Conservation (phyloP, 78 protist species). For the Goniomonas avonlea region DNA sequence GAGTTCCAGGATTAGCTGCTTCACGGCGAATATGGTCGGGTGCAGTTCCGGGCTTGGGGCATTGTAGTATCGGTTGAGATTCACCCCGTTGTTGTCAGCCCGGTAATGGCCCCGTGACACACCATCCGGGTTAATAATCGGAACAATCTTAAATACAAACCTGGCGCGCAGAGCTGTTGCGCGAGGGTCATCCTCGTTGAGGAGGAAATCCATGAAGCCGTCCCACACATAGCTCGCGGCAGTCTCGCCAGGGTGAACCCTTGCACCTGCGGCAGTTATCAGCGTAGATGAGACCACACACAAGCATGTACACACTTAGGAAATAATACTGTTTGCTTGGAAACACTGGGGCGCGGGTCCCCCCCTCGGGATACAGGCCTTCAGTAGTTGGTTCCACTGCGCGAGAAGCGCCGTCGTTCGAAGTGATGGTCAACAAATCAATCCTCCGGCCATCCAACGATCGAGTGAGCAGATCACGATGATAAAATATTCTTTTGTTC, state of each 20-base stretch:
- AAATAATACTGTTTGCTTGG: not conserved
- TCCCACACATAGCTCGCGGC: constrained; percentile 16
- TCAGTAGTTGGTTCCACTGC: not conserved
- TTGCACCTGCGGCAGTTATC: too few species aligned
- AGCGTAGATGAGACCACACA: too few species aligned
- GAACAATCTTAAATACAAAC: constrained; percentile 29
- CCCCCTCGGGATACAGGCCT: not conserved
- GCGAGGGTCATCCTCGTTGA: constrained; percentile 13
- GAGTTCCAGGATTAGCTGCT: not conserved
- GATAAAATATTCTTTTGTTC: not conserved
- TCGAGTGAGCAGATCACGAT: not conserved
- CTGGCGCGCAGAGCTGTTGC: constrained; percentile 1
- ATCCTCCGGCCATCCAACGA: constrained; percentile 27
- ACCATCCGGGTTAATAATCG: constrained; percentile 51
- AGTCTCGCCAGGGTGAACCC: constrained; percentile 52
- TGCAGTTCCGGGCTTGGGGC: not conserved
- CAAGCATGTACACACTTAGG: too few species aligned
- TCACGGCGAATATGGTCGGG: constrained; percentile 1
- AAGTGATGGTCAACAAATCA: constrained; percentile 25
- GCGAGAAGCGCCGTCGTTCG: not conserved
- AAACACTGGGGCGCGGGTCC: not conserved
- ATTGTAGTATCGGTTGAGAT: constrained; percentile 33
- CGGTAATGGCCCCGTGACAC: constrained; percentile 37
- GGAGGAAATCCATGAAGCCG: constrained; percentile 17
- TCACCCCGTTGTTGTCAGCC: constrained; percentile 30